Evolutionary conservation across 805 yeast genomes (phyloP).

Genomic region (Saccharomycopsis amapae): DNA sequence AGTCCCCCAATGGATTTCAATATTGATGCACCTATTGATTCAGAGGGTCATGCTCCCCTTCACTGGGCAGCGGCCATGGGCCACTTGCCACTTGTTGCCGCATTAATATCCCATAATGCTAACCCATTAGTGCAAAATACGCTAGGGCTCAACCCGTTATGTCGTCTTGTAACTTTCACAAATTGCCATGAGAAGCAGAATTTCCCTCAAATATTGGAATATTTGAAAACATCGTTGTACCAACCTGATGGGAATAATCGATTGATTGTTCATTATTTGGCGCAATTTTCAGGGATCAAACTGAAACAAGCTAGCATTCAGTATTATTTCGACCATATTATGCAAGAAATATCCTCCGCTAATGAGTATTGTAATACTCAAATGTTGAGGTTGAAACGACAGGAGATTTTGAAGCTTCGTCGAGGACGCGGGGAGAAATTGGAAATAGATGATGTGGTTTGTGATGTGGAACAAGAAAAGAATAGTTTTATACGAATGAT

Average conservation of each 20-base stretch:
- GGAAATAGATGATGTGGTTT: slow-evolving; percentile 27
- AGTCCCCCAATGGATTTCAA: slow-evolving; percentile 58
- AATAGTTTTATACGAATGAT: slow-evolving; percentile 46
- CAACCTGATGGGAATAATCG: slow-evolving; percentile 68
- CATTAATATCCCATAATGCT: slow-evolving; percentile 50
- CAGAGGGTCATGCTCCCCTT: slow-evolving; percentile 73
- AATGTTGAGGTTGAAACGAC: slow-evolving; percentile 15
- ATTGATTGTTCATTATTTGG: slow-evolving; percentile 65
- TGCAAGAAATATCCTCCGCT: slow-evolving; percentile 26
- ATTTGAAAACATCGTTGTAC: slow-evolving; percentile 56
- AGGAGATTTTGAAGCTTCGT: slow-evolving; percentile 28
- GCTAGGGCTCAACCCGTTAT: slow-evolving; percentile 62
- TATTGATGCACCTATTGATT: slow-evolving; percentile 63
- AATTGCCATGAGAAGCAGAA: slow-evolving; percentile 61
- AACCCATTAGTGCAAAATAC: slow-evolving; percentile 47
- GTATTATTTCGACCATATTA: slow-evolving; percentile 48
- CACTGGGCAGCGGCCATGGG: slow-evolving; percentile 89
- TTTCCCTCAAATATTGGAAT: slow-evolving; percentile 51
- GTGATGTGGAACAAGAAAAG: slow-evolving; percentile 22
- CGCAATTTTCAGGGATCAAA: slow-evolving; percentile 44
- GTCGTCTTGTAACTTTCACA: slow-evolving; percentile 62
- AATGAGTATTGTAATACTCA: slow-evolving; percentile 18
- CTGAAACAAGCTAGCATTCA: slow-evolving; percentile 42
- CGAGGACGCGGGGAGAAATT: not conserved
- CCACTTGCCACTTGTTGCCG: slow-evolving; percentile 49